Evolutionary conservation across 2,329 filamentous ascomycete species (phyloP), one percentile per base, ranked within the genome.

Genomic region (Waltergamsia citrina): DNA sequence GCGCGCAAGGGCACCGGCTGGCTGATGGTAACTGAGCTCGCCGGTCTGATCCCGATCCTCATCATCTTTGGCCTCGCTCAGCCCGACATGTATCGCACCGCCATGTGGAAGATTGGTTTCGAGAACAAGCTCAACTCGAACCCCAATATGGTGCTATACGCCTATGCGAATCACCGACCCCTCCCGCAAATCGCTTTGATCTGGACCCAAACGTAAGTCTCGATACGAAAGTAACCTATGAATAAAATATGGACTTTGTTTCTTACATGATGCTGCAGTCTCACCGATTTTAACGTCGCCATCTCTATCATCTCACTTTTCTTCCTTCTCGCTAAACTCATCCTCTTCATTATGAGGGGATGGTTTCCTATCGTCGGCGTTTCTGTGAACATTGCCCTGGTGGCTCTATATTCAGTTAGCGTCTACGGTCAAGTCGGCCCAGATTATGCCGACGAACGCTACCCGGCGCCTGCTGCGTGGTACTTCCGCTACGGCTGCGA

Each of bases 271-370:
- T 32, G 10, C 35, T 22, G 24, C 31, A 88, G 83, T 36, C 64
- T 85, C 41, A 86, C 83, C 31, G 67, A 80, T 45, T 85, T 74
- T 60, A 86, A 88, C 49, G 74, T 87, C 44, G 79, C 80, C 50
- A 80, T 87, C 44, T 81, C 81, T 24, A 71, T 90, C 43, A 64
- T 86, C 35, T 78, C 76, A 38, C 79, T 84, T 53, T 90, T 90
- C 63, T 67, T 86, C 52, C 70, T 85, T 41, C 69, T 88, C 29
- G 64, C 69, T 53, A 87, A 86, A 63, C 66, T 73, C 42, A 73
- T 81, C 40, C 67, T 73, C 48, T 78, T 73, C 58, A 74, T 85
- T 48, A 75, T 87, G 68, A 75, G 80, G 52, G 60, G 79, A 47
- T 85, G 77, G 67, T 75, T 68, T 43, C 84, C 84, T 6, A 51